A percentile compares a stretch with the other conserved stretches of the same genome.
phyloP scores from a whole-genome alignment of 805 yeast genomes.

The Zygoascus biomembranicola region DNA sequence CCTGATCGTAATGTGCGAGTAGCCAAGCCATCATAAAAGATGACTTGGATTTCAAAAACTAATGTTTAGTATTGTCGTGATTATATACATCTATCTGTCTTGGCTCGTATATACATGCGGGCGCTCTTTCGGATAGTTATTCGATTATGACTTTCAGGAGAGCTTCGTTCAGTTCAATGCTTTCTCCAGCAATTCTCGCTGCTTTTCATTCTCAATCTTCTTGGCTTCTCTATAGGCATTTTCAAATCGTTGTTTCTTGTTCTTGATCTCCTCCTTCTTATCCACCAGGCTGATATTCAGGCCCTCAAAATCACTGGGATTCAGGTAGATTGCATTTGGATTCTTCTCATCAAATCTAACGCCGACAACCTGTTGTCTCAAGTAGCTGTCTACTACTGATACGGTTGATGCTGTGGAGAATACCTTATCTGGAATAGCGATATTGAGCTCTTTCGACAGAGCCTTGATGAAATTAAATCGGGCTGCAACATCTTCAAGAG shows the following conservation, averaged over 20 bases:
- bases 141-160: too few relatives aligned
- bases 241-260: conserved; percentile 39
- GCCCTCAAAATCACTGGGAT: conserved; percentile 46
- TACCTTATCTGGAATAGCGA: conserved; percentile 45
- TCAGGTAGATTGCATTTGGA: conserved; percentile 67
- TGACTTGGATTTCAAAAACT: too few relatives aligned
- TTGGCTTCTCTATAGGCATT: conserved; percentile 42
- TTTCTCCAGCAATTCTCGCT: conserved; percentile 20
- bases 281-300: conserved; percentile 41
- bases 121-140: too few relatives aligned
- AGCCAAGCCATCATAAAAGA: too few relatives aligned
- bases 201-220: conserved; percentile 23
- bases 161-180: conserved; percentile 5
- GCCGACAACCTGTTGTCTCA: conserved; percentile 32
- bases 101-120: too few relatives aligned
- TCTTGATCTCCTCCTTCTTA: conserved; percentile 39
- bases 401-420: conserved; percentile 37
- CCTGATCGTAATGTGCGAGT: not conserved
- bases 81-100: not conserved
- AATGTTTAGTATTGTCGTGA: not conserved
- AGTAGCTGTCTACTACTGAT: conserved; percentile 32
- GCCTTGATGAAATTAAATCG: conserved; percentile 44
- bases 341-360: conserved; percentile 49
- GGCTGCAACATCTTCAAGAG: conserved; percentile 36
- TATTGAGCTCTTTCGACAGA: conserved; percentile 41